Evolutionary conservation across 345 rosid species (phyloP), one percentile per base, ranked within the genome.

Genomic region (Bruguiera sexangula): DNA sequence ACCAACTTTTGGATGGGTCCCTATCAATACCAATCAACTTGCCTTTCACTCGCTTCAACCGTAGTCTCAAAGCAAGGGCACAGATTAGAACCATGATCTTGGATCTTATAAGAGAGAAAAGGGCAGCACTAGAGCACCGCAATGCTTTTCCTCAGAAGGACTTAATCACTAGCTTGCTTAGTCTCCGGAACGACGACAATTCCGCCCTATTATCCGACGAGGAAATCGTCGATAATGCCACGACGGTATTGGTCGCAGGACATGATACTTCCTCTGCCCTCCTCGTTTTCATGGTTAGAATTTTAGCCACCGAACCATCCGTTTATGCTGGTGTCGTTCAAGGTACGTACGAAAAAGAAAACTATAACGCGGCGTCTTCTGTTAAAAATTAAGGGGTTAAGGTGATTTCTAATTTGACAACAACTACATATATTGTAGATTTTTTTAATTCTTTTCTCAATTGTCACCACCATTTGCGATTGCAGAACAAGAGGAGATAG

Each of bases 41-140:
- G 31, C 80, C 80, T 2, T 77, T 75, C 71, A 80, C 71, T 0
- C n/a, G 74, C 31, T 75, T 57, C 76, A 72, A 69, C 68, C 64
- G 67, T 11, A 66, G 77, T 56, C 57, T 74, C 26, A 32, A 31
- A 18, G 37, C 73, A 9, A 62, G 73, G 0, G 21, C n/a, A 13
- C 55, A 74, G 62, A 24, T 68, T 53, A 56, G 62, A 53, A 57
- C 32, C 18, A 21, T 55, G 16, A 0, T 68, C 6, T 11, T 18
- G 34, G 59, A 74, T 30, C 59, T 74, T 18, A 68, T 74, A 5
- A 21, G 18, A 3, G 72, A 72, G 24, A 75, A 71, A 31, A 18
- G 31, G 36, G 63, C 10, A n/a, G 66, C 69, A 66, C 16, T 73
- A 5, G 24, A 74, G 66, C 57, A 72, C 34, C 16, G 43, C 3